phyloP scores from a whole-genome alignment of 495 filamentous ascomycete species.

The Aspergillus kassunensis region DNA sequence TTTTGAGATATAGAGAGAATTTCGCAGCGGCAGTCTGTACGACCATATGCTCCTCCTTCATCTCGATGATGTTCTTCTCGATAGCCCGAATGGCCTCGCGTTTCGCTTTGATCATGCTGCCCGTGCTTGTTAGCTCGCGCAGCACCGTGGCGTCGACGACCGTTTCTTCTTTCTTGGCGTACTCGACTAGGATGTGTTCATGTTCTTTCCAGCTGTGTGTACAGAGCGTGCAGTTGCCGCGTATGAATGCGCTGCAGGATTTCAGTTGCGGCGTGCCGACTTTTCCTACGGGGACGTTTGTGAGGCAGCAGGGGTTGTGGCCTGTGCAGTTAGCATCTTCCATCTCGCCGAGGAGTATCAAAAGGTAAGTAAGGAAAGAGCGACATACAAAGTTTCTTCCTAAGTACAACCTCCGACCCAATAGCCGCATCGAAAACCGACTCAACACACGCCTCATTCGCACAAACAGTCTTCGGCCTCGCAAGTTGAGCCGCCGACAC shows the following conservation, averaged over 20 bases:
- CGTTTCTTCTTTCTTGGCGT: conserved; percentile 2
- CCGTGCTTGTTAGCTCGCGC: not conserved
- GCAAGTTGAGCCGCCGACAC: not conserved
- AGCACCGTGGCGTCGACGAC: not conserved
- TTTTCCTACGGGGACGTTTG: conserved; percentile 8
- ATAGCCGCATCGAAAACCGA: conserved; percentile 1
- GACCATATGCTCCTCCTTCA: not conserved
- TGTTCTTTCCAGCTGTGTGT: conserved; percentile 7
- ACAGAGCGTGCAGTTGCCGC: not conserved
- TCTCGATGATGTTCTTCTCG: conserved; percentile 5
- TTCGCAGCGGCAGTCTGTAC: conserved; percentile 1
- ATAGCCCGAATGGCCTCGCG: conserved; percentile 1
- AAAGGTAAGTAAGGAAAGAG: too few relatives aligned
- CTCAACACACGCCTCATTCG: conserved; percentile 1
- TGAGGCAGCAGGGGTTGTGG: conserved; percentile 7
- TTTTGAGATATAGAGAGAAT: conserved; percentile 6
- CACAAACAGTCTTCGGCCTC: conserved; percentile 7
- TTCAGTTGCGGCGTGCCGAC: conserved; percentile 9
- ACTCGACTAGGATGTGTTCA: conserved; percentile 11
- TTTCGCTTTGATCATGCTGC: conserved; percentile 3
- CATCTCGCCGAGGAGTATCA: not conserved
- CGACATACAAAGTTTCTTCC: conserved; percentile 6
- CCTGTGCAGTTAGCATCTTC: not conserved
- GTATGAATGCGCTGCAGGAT: not conserved
- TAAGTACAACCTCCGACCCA: not conserved